Conservation (phyloP, 257 asterid species). For the Solanum dulcamara region DNA sequence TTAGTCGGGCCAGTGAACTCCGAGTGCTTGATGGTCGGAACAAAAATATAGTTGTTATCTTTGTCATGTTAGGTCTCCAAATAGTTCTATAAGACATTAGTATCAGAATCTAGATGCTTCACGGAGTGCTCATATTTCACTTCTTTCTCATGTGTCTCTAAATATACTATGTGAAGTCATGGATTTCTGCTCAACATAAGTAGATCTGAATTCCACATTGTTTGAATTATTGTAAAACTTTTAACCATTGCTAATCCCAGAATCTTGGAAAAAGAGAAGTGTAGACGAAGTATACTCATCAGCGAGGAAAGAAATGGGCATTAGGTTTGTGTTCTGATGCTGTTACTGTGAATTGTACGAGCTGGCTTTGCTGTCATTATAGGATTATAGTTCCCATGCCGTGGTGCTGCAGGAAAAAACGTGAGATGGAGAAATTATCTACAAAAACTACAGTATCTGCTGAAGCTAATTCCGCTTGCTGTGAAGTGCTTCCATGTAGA, state of each 20-base stretch:
- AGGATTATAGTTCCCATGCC: constrained; percentile 9
- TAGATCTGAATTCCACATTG: not conserved
- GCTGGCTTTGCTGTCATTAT: constrained; percentile 17
- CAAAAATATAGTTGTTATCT: not conserved
- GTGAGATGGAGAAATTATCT: constrained; percentile 4
- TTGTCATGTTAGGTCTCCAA: not conserved
- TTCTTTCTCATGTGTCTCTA: not conserved
- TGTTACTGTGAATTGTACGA: constrained; percentile 17
- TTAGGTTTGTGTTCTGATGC: constrained; percentile 16
- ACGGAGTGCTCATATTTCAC: not conserved
- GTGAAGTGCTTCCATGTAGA: constrained; percentile 14
- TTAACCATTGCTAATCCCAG: constrained; percentile 16
- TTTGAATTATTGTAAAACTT: not conserved
- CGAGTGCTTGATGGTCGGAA: not conserved
- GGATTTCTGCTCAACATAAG: not conserved
- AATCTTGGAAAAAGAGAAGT: constrained; percentile 38
- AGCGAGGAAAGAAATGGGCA: constrained; percentile 15
- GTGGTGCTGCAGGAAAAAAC: not conserved
- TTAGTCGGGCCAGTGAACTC: not conserved
- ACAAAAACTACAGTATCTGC: constrained; percentile 14
- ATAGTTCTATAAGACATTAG: not conserved
- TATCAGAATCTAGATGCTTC: not conserved
- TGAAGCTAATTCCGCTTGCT: constrained; percentile 21
- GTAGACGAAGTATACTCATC: constrained; percentile 19
- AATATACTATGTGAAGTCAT: not conserved